phyloP scores from a whole-genome alignment of 1,284 basidiomycete genomes.

The Cerioporus squamosus region DNA sequence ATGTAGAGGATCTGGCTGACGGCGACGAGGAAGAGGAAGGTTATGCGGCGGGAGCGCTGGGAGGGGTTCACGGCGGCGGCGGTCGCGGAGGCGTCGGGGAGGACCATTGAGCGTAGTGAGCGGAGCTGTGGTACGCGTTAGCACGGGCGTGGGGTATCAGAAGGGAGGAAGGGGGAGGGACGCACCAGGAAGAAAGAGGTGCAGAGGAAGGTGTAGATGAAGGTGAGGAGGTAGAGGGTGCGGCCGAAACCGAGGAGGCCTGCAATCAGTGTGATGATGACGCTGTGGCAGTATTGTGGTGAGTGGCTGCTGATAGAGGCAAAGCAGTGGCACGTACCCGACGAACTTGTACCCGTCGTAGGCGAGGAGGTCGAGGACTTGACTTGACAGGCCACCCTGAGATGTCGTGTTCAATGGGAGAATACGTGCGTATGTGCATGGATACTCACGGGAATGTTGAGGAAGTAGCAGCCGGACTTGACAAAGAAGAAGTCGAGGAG shows the following conservation, averaged over 20 bases:
- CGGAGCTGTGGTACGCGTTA: slow-evolving; percentile 63
- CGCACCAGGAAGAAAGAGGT: slow-evolving; percentile 94
- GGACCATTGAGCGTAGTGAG: slow-evolving; percentile 88
- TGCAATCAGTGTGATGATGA: slow-evolving; percentile 71
- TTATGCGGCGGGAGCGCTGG: slow-evolving; percentile 82
- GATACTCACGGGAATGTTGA: slow-evolving; percentile 34
- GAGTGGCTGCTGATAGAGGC: not conserved
- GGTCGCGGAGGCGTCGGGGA: slow-evolving; percentile 64
- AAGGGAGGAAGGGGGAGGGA: slow-evolving; percentile 17
- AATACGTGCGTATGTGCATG: not conserved
- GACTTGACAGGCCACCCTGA: slow-evolving; percentile 57
- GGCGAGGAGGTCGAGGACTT: slow-evolving; percentile 73
- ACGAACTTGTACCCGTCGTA: slow-evolving; percentile 99
- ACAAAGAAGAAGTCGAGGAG: slow-evolving; percentile 88
- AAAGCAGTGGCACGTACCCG: slow-evolving; percentile 57
- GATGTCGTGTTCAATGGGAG: not conserved
- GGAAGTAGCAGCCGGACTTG: slow-evolving; percentile 89
- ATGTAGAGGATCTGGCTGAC: slow-evolving; percentile 85
- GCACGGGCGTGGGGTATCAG: not conserved
- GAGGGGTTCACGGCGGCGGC: slow-evolving; percentile 71
- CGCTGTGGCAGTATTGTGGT: slow-evolving; percentile 44
- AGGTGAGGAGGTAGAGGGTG: slow-evolving; percentile 72
- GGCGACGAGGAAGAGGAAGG: slow-evolving; percentile 83
- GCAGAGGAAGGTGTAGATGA: slow-evolving; percentile 85
- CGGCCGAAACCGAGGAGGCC: slow-evolving; percentile 64